A percentile compares a stretch with the other conserved stretches of the same genome.
Conservation (phyloP, 805 yeast species). For the Nakazawaea peltata region DNA sequence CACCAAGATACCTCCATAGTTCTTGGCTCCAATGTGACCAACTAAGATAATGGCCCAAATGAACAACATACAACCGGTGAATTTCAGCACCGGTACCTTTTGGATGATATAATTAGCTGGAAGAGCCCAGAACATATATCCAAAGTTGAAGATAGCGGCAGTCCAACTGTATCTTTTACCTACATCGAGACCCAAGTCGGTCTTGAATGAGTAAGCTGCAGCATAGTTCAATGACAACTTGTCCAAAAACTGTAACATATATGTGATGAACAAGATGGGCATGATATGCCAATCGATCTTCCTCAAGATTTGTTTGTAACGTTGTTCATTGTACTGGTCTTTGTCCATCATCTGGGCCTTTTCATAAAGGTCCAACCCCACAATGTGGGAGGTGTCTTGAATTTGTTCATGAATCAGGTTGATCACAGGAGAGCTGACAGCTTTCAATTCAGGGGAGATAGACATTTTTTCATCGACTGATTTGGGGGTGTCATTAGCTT, state of each 20-base stretch:
- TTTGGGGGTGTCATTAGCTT: not conserved
- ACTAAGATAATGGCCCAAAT: conserved; percentile 42
- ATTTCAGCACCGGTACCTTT: conserved; percentile 27
- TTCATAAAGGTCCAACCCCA: conserved; percentile 28
- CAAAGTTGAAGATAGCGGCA: conserved; percentile 54
- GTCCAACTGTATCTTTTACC: conserved; percentile 43
- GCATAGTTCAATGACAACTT: conserved; percentile 45
- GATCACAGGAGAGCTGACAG: conserved; percentile 1
- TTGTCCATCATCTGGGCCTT: conserved; percentile 33
- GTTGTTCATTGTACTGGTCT: conserved; percentile 34
- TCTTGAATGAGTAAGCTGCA: conserved; percentile 41
- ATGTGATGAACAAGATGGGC: conserved; percentile 41
- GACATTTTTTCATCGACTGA: not conserved
- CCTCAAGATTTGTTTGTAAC: conserved; percentile 32
- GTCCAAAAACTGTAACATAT: conserved; percentile 53
- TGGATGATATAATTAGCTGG: conserved; percentile 34
- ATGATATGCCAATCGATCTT: conserved; percentile 45
- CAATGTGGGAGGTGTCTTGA: conserved; percentile 5
- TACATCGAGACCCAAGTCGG: conserved; percentile 33
- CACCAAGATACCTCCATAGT: conserved; percentile 37
- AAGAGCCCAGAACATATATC: conserved; percentile 51
- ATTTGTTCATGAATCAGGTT: conserved; percentile 6
- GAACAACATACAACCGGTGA: conserved; percentile 26
- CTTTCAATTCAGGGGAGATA: not conserved
- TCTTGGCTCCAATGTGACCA: conserved; percentile 36